Percentiles rank a stretch among this genome's conserved stretches.
These are phyloP conservation scores for Aspergillus hancockii DNA, from an alignment of 495 filamentous ascomycete species.

Conservation along the genomic window DNA sequence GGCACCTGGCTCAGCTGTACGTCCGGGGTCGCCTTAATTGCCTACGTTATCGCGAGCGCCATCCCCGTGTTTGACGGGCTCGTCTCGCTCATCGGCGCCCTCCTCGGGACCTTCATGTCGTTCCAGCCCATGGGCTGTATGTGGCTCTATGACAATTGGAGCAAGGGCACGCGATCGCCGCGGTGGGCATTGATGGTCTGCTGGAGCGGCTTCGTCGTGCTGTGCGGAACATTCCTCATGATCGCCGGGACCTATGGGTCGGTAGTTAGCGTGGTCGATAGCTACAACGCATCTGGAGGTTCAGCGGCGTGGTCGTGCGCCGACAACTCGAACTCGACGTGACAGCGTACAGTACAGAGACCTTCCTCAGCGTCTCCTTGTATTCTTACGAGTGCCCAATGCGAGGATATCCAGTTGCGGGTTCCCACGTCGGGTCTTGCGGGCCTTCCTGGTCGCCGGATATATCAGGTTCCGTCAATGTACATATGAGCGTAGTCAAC, in stretches of 20 bases:
- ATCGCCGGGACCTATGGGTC: slow-evolving; percentile 60
- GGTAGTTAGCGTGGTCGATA: slow-evolving; percentile 54
- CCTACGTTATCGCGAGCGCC: slow-evolving; percentile 69
- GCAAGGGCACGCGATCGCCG: slow-evolving; percentile 39
- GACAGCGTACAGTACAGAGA: neutral
- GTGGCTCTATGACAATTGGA: slow-evolving; percentile 50
- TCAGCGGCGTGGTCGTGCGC: slow-evolving; percentile 36
- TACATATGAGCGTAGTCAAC: no score
- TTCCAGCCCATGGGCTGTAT: slow-evolving; percentile 49
- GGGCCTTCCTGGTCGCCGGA: no score
- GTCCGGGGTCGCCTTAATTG: slow-evolving; percentile 54
- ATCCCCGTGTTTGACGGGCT: slow-evolving; percentile 70
- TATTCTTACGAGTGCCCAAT: no score
- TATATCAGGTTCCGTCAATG: no score
- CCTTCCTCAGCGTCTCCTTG: no score
- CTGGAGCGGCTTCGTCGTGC: slow-evolving; percentile 32
- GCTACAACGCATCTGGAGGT: slow-evolving; percentile 34
- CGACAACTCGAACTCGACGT: slow-evolving; percentile 36
- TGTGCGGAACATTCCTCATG: slow-evolving; percentile 48
- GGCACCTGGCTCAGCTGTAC: slow-evolving; percentile 60
- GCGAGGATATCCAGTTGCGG: no score
- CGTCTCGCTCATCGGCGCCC: slow-evolving; percentile 58
- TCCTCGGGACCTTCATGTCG: slow-evolving; percentile 52
- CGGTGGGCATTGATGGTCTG: slow-evolving; percentile 31
- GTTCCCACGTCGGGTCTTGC: no score